These are phyloP conservation scores for Alternaria gaisen DNA, from an alignment of 2,329 filamentous ascomycete genomes.

Conservation along the genomic window DNA sequence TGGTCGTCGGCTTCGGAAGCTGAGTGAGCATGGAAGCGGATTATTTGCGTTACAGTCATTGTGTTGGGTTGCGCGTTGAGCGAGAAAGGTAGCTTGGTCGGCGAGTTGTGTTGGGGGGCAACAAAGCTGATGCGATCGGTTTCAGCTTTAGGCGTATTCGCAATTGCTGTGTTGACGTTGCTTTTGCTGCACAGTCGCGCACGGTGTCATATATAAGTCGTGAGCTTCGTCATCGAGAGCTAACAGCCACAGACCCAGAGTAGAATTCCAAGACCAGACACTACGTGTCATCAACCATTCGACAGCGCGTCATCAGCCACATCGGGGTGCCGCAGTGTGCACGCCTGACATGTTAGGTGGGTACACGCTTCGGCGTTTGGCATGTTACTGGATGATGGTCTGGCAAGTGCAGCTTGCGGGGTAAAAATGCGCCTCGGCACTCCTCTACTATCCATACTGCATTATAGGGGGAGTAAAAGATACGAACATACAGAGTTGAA, in stretches of 20 bases:
- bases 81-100: background rate
- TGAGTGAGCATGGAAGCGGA: conserved; percentile 4
- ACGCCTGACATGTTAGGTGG: background rate
- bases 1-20: background rate
- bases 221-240: conserved; percentile 2
- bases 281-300: background rate
- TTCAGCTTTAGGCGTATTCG: no score
- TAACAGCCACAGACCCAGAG: background rate
- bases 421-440: background rate
- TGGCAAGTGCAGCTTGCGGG: background rate
- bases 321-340: background rate
- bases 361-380: background rate
- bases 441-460: background rate
- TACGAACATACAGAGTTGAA: accelerated
- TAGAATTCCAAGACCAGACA: background rate
- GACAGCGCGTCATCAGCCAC: background rate
- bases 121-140: background rate
- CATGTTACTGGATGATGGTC: background rate
- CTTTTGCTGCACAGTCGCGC: background rate
- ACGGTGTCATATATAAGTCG: background rate
- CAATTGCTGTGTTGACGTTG: background rate
- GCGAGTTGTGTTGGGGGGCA: background rate
- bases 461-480: background rate
- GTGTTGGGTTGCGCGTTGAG: background rate
- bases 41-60: conserved; percentile 12